Base-by-base conservation (phyloP, 2,329 filamentous ascomycete species). In the Fusarium gaditjirri region DNA sequence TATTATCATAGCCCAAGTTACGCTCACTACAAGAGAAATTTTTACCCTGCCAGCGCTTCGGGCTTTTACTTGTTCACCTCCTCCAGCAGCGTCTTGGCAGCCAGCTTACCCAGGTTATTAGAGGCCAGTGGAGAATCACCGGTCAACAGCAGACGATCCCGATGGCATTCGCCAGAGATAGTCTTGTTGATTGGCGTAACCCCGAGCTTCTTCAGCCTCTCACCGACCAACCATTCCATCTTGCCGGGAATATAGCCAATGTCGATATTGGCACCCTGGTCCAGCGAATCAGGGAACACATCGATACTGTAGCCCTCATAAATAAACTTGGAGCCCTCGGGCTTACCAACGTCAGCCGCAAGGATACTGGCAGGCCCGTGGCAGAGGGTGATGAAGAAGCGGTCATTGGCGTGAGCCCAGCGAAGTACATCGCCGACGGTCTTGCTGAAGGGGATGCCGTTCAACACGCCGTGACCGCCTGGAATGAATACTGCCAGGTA, bases 201-300 rank as follows among this genome's bases (percentile, higher is more conserved):
- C 0, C 59, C 59, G 2, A 62, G 59, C 35, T 49, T 62, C 23
- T 25, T 61, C 0, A 62, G 59, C 2, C 35, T 1, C 6, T 62
- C 59, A 0, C 59, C 59, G 0, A 62, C 59, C 9, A 62, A 2
- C 59, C 59, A 62, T 2, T 62, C 59, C 59, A 62, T 62, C 54
- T 62, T 62, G 12, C 59, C 59, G 2, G 59, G 59, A 2, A 62
- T 61, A 6, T 62, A 62, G 6, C 59, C 59, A 29, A 62, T 62
- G 21, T 62, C 59, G 1, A 62, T 62, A 3, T 62, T 62, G 0
- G 23, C 1, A 1, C 59, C 59, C 7, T 62, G 19, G 3, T 62
- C 59, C 4, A 62, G 27, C 0, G 59, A 62, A 1, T 62, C 59
- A 6, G 59, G 59, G 16, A 62, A 62, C 1, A 62, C 54, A 2